Evolutionary conservation across 2,329 filamentous ascomycete species (phyloP), one percentile per base, ranked within the genome.

Genomic region (Fusarium napiforme): DNA sequence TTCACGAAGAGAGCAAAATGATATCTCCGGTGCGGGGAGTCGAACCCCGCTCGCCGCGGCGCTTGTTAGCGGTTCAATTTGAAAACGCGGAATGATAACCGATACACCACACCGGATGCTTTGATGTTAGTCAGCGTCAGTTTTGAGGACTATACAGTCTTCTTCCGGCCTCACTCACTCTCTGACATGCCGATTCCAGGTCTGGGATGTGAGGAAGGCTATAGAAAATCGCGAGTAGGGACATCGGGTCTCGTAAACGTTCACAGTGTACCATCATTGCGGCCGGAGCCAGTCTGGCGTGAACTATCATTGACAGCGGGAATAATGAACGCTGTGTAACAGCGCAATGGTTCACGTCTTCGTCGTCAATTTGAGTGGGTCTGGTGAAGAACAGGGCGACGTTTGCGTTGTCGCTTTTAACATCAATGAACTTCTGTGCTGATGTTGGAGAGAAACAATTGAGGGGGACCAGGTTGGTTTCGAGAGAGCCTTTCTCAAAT

Each of bases 41-140:
- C 67, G 67, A 69, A 69, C 66, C 66, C 66, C 34, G 34, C 64
- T 69, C 66, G 57, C 49, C 66, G 66, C 66, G 66, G n/a, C n/a
- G n/a, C n/a, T n/a, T n/a, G n/a, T n/a, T n/a, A n/a, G n/a, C n/a
- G n/a, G n/a, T n/a, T n/a, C n/a, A n/a, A n/a, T n/a, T n/a, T n/a
- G 67, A 69, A 69, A 69, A 69, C 67, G 67, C 67, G 67, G 49
- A 58, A 69, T 69, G 66, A 55, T 69, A 69, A 69, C 64, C 66
- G 66, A 69, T 69, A 69, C 66, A 69, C 66, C 65, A 69, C 50
- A 69, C 50, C 67, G 67, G 67, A 69, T 46, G 23, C 18, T 64
- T 57, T 8, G 58, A 69, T 59, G 50, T 5, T 45, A 18, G 21
- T 21, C 8, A 36, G 23, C n/a, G 1, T 3, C 10, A 0, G 2